Evolutionary conservation across 768 basidiomycete species (phyloP), one percentile per base, ranked within the genome.

Genomic region (Rhodocollybia butyracea): DNA sequence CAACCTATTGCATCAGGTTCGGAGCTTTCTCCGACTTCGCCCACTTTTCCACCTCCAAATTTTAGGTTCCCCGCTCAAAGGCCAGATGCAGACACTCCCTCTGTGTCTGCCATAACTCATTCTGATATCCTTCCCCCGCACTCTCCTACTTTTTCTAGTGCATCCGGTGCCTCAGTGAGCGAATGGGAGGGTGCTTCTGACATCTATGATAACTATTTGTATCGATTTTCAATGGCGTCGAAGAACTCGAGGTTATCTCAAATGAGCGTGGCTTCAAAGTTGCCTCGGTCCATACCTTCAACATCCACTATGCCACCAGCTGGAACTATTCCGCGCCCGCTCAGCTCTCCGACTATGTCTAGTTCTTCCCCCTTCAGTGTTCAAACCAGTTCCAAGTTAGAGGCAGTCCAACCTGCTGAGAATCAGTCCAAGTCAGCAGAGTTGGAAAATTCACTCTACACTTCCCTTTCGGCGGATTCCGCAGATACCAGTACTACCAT

Each of bases 151-250:
- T n/a, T 50, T 7, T 50, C 48, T 38, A 21, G 38, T n/a, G 27
- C 32, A 19, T 50, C 48, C 17, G 48, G 48, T 15, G 48, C 48
- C 34, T 50, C 48, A 2, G 48, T 34, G 22, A 50, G 48, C 27
- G 48, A 85, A 52, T 89, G 87, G 82, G 88, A 89, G 51, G 82
- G 81, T 22, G 83, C 80, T 8, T 77, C 76, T 1, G 86, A 89
- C 60, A 89, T 91, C 48, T 91, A 91, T 59, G 89, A 91, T 66
- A 81, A 89, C 57, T 91, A 91, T 64, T 24, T 54, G 12, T 54
- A 70, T 66, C 55, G 65, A 59, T 73, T 65, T 47, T 74, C 72
- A 17, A 41, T 69, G 29, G 65, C 65, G 22, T 74, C 74, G 36
- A 74, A 71, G 60, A 62, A 66, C 22, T 76, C 73, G 0, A 32